Evolutionary conservation across 495 filamentous ascomycete genomes (phyloP), one percentile per base, ranked within the genome.

Genomic region (Friedmanniomyces endolithicus): DNA sequence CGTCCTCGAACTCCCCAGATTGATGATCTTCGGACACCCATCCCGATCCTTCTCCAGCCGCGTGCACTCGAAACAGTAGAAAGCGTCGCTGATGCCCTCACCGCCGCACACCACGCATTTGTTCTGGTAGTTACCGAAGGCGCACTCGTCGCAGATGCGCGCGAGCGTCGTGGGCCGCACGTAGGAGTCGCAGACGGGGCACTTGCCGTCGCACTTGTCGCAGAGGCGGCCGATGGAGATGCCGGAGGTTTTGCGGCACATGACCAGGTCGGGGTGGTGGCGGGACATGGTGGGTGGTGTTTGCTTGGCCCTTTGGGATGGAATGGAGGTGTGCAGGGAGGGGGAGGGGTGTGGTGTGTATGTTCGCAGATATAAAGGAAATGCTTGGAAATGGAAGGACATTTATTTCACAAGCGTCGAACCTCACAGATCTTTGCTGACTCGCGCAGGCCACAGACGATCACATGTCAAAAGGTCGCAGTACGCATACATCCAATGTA

Each of bases 131-230:
- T 99, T 99, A 64, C 92, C 92, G 70, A 99, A 99, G 65, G 85
- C 85, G 75, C 92, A 99, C 72, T 99, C 92, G 72, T 99, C 92
- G 75, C 92, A 99, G 73, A 99, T 97, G 58, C 90, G 85, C 50
- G 94, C 90, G 31, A 96, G 83, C 6, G 94, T 99, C 7, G 94
- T 97, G 1, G 92, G 92, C 4, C 92, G 88, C 56, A 99, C 92
- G 78, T 99, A 99, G 58, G 86, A 90, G 69, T 99, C 92, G 79
- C 92, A 99, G 58, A 97, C 88, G 41, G 92, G 92, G 62, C 92
- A 99, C 78, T 97, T 99, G 72, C 92, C 92, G 73, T 99, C 92
- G 75, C 92, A 99, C 73, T 99, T 99, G 76, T 99, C 92, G 78
- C 92, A 99, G 66, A 99, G 85, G 24, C 92, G 89, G 66, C 94